Evolutionary conservation across 371 early-diverging fungal species (phyloP).

Genomic region (Mortierella sp.): DNA sequence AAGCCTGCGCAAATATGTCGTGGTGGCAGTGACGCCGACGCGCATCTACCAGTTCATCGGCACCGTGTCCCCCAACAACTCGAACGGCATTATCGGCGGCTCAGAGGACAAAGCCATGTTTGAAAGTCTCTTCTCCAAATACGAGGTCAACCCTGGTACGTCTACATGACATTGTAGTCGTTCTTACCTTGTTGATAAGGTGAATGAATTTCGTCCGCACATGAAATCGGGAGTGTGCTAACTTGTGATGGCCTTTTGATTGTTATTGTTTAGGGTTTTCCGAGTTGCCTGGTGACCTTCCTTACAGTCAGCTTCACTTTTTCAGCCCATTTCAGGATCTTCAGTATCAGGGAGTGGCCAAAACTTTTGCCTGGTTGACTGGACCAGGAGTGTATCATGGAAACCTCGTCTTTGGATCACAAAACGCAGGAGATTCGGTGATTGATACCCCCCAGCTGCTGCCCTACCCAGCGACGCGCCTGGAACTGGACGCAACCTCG

Average conservation of each 20-base stretch:
- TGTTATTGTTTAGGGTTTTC: slow-evolving; percentile 69
- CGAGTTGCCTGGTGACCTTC: slow-evolving; percentile 78
- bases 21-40: slow-evolving; percentile 83
- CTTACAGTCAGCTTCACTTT: slow-evolving; percentile 72
- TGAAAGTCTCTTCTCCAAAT: slow-evolving; percentile 71
- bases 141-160: slow-evolving; percentile 70
- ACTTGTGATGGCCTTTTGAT: background rate
- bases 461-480: slow-evolving; percentile 77
- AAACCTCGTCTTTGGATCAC: slow-evolving; percentile 81
- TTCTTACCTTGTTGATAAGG: background rate
- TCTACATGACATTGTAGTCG: background rate
- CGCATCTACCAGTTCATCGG: slow-evolving; percentile 92
- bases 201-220: slow-evolving; percentile 1
- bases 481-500: slow-evolving; percentile 61
- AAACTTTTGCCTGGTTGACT: slow-evolving; percentile 84
- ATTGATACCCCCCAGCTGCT: slow-evolving; percentile 82
- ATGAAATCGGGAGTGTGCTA: background rate
- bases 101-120: slow-evolving; percentile 68
- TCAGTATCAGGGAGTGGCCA: slow-evolving; percentile 75
- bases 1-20: slow-evolving; percentile 77
- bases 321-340: slow-evolving; percentile 76
- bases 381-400: slow-evolving; percentile 89
- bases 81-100: slow-evolving; percentile 36
- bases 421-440: slow-evolving; percentile 82
- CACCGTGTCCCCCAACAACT: slow-evolving; percentile 58